Evolutionary conservation across 306 rosid genomes (phyloP).

Genomic region (Cucurbita moschata): DNA sequence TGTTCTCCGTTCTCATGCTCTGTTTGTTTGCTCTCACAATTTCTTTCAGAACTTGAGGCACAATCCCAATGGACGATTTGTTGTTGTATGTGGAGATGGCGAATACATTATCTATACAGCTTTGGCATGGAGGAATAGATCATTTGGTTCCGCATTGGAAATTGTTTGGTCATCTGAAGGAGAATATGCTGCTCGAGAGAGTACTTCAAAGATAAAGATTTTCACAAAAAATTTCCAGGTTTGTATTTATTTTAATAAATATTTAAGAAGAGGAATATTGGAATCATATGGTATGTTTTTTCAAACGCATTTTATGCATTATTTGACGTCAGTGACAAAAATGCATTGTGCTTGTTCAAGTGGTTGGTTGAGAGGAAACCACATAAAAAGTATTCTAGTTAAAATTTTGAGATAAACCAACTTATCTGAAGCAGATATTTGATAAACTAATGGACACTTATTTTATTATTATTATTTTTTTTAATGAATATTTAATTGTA

Average conservation of each 20-base stretch:
- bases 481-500: background rate
- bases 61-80: constrained; percentile 96
- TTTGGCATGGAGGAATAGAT: constrained; percentile 97
- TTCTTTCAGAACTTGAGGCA: constrained; percentile 76
- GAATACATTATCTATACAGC: constrained; percentile 94
- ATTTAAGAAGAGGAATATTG: background rate
- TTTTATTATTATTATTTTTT: background rate
- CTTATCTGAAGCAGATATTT: background rate
- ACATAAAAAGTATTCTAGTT: background rate
- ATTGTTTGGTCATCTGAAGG: constrained; percentile 93
- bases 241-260: constrained; percentile 5
- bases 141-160: constrained; percentile 94
- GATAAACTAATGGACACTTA: background rate
- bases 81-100: constrained; percentile 97
- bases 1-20: constrained; percentile 2
- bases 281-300: background rate
- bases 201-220: constrained; percentile 73
- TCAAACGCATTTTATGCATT: background rate
- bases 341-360: constrained; percentile 4
- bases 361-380: background rate
- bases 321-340: background rate
- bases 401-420: background rate
- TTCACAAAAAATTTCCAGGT: constrained; percentile 92
- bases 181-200: constrained; percentile 88
- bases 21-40: background rate